Base-by-base conservation (phyloP, 768 basidiomycete genomes). In the Vishniacozyma victoriae region DNA sequence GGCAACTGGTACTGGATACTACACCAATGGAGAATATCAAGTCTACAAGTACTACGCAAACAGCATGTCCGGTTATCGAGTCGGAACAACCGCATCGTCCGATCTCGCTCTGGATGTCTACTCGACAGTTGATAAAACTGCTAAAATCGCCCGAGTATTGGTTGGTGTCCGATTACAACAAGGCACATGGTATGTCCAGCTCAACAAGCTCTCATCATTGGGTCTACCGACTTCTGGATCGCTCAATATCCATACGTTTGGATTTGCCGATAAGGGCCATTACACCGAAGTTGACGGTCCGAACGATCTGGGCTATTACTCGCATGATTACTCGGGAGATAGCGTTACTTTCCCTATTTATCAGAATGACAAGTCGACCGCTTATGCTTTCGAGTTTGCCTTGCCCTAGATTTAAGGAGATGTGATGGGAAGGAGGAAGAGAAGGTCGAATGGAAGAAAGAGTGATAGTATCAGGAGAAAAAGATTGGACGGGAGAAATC, bases 21-120 rank as follows among this genome's bases (percentile, higher is more conserved):
- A 44, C 23, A 35, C 50, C 24, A 51, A 51, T 20, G 50, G 46
- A 26, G 50, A 51, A 23, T 51, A 33, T 12, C 42, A 51, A 16
- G 50, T 51, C 43, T 51, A 51, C 43, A 33, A 49, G 40, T 49
- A 49, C 41, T 49, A 49, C 26, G 48, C 48, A 2, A 26, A 46
- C 5, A 35, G 29, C 23, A 46, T 46, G 44, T 35, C 44, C 14
- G 44, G 44, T 5, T 46, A 46, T 25, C 29, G 44, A 22, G 44
- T 46, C 44, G 44, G 44, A 15, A 46, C 29, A 18, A 16, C 27
- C 5, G n/a, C 23, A 16, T 46, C 44, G 9, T 42, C 44, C 15
- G 50, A 46, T 47, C 29, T 31, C 26, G 19, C 27, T 43, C 27
- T 51, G 14, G 43, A 51, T 48, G 23, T n/a, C 26, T 46, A 46